Evolutionary conservation across 2,329 filamentous ascomycete species (phyloP), one percentile per base, ranked within the genome.

Genomic region (Arachnomyces sp.): DNA sequence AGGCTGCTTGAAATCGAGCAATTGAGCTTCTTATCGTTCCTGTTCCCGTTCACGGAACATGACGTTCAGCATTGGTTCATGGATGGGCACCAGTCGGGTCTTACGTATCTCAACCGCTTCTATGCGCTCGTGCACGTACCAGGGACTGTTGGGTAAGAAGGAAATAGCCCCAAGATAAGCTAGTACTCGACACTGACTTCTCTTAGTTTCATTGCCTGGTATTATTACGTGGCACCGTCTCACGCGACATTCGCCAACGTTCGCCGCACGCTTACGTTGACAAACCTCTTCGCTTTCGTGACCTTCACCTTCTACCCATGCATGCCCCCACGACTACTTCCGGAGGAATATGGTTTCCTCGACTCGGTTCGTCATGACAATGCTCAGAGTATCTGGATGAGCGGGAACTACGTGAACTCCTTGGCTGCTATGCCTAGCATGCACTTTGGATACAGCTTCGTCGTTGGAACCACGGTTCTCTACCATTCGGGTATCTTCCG

Each of bases 241-340:
- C 67, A 73, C 3, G 60, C 66, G 4, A 57, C 74, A 14, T 81
- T 77, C 55, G 72, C 78, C 48, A 61, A 67, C 7, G 68, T 73
- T 28, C 68, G 77, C 39, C 66, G 76, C 18, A 78, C 76, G 30
- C 74, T 80, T 70, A 76, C 76, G 16, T 67, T 79, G 49, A 75
- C 74, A 49, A 81, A 81, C 47, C 63, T 79, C 20, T 55, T 76
- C 39, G 76, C 77, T 33, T 81, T 81, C 47, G 49, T 74, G 45
- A 66, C 76, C 44, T 81, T 81, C 53, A 76, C 74, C n/a, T 58
- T 75, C 16, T 81, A 73, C 64, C 77, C 77, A 7, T 79, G 74
- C 54, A 81, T 80, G 74, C 77, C 77, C 1, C 77, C 76, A 39
- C 68, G 77, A 8, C 64, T 80, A 38, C 65, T 80, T 40, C 76